Evolutionary conservation across 495 filamentous ascomycete genomes (phyloP).

Genomic region (Penicillium waksmanii): DNA sequence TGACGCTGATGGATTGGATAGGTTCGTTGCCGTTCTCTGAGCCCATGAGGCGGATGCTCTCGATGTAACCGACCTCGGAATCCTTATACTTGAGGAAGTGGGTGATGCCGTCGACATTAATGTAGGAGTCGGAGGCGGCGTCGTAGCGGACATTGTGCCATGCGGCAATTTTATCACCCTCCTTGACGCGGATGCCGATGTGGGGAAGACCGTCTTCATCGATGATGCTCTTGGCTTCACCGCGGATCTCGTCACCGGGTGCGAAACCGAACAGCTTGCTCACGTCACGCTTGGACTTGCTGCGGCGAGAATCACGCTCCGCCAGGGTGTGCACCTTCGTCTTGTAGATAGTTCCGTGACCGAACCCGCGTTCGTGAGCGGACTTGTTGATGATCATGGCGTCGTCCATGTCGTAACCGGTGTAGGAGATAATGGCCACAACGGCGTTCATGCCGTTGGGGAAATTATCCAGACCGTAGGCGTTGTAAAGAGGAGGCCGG

Average conservation of each 20-base stretch:
- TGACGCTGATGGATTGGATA: slow-evolving; percentile 83
- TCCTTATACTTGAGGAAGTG: slow-evolving; percentile 93
- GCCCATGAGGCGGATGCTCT: slow-evolving; percentile 90
- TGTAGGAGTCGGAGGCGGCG: slow-evolving; percentile 56
- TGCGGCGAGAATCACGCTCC: slow-evolving; percentile 65
- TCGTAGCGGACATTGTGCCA: slow-evolving; percentile 87
- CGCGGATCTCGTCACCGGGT: slow-evolving; percentile 66
- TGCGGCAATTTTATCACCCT: slow-evolving; percentile 83
- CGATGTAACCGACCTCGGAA: slow-evolving; percentile 79
- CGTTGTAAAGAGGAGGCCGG: slow-evolving; percentile 87
- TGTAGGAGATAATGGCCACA: slow-evolving; percentile 98
- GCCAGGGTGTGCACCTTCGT: slow-evolving; percentile 84
- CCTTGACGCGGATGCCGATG: slow-evolving; percentile 71
- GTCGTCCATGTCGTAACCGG: slow-evolving; percentile 99
- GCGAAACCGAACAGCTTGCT: slow-evolving; percentile 85
- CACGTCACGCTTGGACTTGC: slow-evolving; percentile 57
- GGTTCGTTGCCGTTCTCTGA: slow-evolving; percentile 79
- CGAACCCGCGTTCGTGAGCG: slow-evolving; percentile 95
- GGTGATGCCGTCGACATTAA: slow-evolving; percentile 79
- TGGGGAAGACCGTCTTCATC: slow-evolving; percentile 87
- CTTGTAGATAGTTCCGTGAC: slow-evolving; percentile 95
- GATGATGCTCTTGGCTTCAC: slow-evolving; percentile 66
- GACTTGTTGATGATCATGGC: slow-evolving; percentile 99
- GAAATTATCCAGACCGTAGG: slow-evolving; percentile 97
- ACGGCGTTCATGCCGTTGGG: slow-evolving; percentile 97